These are phyloP conservation scores for Toxoplasma gondii DNA, from an alignment of 169 alveolate genomes.

Conservation along the genomic window DNA sequence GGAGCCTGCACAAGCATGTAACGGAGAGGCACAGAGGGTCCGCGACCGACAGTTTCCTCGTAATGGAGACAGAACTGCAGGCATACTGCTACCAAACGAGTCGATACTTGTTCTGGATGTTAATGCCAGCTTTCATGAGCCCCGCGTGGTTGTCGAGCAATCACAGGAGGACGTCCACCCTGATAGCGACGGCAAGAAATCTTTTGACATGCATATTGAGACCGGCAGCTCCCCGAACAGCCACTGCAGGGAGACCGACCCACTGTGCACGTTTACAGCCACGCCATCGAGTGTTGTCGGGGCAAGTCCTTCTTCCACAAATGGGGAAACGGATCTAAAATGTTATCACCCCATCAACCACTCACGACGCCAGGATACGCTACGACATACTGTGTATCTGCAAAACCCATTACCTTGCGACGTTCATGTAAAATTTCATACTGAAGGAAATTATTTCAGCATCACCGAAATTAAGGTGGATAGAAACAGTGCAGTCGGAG, in stretches of 20 bases:
- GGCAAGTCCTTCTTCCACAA: background rate
- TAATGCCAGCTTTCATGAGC: background rate
- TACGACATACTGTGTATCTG: background rate
- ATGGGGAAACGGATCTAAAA: background rate
- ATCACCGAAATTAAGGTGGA: background rate
- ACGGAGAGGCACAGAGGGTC: no score
- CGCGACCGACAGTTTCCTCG: no score
- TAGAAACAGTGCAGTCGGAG: background rate
- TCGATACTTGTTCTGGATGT: conserved; percentile 13
- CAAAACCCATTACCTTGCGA: conserved; percentile 23
- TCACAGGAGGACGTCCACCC: background rate
- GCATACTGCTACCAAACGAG: background rate
- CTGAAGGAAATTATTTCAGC: background rate
- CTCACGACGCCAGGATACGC: background rate
- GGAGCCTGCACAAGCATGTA: no score
- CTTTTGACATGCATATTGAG: no score
- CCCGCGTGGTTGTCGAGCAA: background rate
- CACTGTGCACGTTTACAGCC: background rate
- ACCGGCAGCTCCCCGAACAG: background rate
- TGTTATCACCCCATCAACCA: background rate
- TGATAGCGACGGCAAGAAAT: background rate
- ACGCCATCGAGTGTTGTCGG: background rate
- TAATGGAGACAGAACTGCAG: no score
- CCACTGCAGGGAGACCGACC: background rate
- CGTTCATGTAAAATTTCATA: background rate